Evolutionary conservation across 768 basidiomycete genomes (phyloP).

Genomic region (Rhodotorula taiwanensis): DNA sequence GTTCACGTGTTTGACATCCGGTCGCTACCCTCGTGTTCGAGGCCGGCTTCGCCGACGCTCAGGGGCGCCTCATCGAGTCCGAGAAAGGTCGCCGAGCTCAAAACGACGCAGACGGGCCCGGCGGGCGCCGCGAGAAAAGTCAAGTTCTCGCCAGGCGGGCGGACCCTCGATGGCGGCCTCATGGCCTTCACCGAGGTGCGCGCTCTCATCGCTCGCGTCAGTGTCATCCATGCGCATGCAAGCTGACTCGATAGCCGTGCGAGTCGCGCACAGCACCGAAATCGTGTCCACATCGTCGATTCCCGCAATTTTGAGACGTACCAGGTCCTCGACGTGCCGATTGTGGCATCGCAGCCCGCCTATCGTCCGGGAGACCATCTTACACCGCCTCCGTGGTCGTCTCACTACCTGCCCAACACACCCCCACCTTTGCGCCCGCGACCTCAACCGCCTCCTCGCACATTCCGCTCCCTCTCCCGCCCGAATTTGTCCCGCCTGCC

Average conservation of each 20-base stretch:
- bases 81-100: constrained; percentile 26
- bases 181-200: constrained; percentile 85
- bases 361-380: not conserved
- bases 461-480: not conserved
- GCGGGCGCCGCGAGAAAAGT: constrained; percentile 76
- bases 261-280: constrained; percentile 61
- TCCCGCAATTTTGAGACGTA: constrained; percentile 66
- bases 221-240: not conserved
- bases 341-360: not conserved
- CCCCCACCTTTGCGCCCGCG: not conserved
- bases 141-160: constrained; percentile 67
- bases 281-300: constrained; percentile 73
- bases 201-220: not conserved
- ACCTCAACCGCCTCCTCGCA: constrained; percentile 2
- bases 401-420: too few relatives aligned
- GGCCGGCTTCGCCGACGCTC: not conserved
- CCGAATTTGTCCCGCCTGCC: not conserved
- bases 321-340: constrained; percentile 29
- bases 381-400: not conserved
- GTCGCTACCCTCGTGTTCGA: constrained; percentile 7
- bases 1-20: constrained; percentile 29
- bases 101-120: constrained; percentile 46
- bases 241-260: constrained; percentile 9
- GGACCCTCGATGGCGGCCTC: constrained; percentile 55
- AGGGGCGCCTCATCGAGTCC: not conserved